Evolutionary conservation across 345 rosid genomes (phyloP), one percentile per base, ranked within the genome.

Genomic region (Rhizophora mangle): DNA sequence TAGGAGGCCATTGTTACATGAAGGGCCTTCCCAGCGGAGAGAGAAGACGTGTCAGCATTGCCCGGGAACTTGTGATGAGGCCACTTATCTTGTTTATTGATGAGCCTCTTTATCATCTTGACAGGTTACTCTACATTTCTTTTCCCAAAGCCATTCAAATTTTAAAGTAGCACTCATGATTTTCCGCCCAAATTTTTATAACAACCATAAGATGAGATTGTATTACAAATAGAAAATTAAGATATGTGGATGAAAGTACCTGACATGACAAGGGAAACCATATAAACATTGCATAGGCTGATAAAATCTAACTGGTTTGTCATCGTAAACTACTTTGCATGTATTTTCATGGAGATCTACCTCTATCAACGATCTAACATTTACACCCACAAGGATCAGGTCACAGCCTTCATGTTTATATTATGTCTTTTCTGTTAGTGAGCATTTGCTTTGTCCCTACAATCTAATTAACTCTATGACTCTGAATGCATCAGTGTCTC

Each of bases 61-160:
- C 99, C n/a, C 87, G 96, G 71, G 99, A 96, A 72, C 97, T 96
- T 69, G 99, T 92, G 73, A 92, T 85, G 96, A 87, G 98, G 79
- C 97, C 97, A 0, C 98, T 81, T 75, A 81, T 89, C 60, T 80
- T 94, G 68, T 94, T 94, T 75, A 87, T 94, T 18, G 98, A 94
- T 46, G 99, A 96, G 81, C 98, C 99, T 78, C 98, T 96, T 67
- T 96, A 96, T 85, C 98, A 85, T 72, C 96, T 96, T 60, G 98
- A 92, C 83, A 95, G 99, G 99, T 84, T 21, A 66, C 36, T 22
- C 8, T 37, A 29, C 29, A 36, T 39, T 63, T 63, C 46, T 56
- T 56, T 10, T 3, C 43, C 29, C 60, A 43, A 4, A 3, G 27
- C 26, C 34, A 52, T 47, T 39, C 21, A 29, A 36, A 34, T 27